Base-by-base conservation (phyloP, 306 rosid species). In the Trifolium pratense region DNA sequence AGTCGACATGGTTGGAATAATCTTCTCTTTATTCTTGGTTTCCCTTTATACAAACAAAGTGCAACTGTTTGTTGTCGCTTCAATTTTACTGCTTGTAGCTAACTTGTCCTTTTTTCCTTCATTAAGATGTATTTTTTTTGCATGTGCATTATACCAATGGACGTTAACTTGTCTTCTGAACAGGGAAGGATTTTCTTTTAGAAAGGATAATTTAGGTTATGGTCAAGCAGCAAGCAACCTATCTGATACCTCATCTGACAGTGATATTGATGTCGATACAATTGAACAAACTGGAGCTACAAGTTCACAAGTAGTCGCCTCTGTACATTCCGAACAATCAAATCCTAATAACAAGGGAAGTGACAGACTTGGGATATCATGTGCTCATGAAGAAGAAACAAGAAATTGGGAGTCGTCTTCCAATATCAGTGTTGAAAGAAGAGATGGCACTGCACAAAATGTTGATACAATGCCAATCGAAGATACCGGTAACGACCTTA, bases 111-210 rank as follows among this genome's bases (percentile, higher is more conserved):
- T 70, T 55, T 55, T 70, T 23, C 37, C 36, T 39, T 68, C 15
- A 42, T 73, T 15, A 71, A 48, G 34, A n/a, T 34, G 13, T 14
- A 7, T 31, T 26, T 61, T 58, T 76, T 77, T 31, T 68, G 26
- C 59, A 36, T 75, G 4, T 67, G 73, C 73, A 16, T 65, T 45
- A 57, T 78, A 36, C 31, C 18, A 9, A 62, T 70, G 55, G 55
- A 60, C 29, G 14, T 37, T 59, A 68, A 68, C 71, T 67, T 61
- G 65, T 77, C 83, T 78, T 70, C 78, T 83, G 77, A 72, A 66
- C 45, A 94, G 99, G 96, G 97, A 91, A 72, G 99, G 96, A 25
- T 88, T 89, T 78, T 80, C 78, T 84, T 89, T 86, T 75, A 80
- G 85, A 82, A 78, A 83, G 84, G 89, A 93, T 75, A 72, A 52